Conservation (phyloP, 495 filamentous ascomycete species). For the Aspergillus carlsbadensis region DNA sequence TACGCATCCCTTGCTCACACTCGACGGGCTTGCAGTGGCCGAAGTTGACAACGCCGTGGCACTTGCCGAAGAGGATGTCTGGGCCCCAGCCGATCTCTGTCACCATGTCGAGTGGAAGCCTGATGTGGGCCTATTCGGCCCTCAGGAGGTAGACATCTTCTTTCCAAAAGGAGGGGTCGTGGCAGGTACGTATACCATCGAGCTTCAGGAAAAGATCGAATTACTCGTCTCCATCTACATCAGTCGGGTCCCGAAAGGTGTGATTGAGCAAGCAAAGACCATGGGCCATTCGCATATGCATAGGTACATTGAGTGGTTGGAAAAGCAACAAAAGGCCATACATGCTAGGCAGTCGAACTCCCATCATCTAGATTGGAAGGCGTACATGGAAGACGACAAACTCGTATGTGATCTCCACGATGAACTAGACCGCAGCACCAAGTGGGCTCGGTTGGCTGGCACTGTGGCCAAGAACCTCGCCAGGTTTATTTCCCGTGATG, state of each 20-base stretch:
- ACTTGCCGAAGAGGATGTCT: too few relatives aligned
- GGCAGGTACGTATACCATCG: too few relatives aligned
- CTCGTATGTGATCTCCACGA: neutral
- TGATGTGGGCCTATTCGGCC: neutral
- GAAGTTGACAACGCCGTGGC: too few relatives aligned
- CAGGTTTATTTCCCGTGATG: neutral
- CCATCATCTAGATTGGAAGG: too few relatives aligned
- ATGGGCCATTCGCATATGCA: neutral
- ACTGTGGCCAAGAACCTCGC: neutral
- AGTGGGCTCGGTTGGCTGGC: too few relatives aligned
- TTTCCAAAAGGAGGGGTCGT: neutral
- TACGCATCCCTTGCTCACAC: too few relatives aligned
- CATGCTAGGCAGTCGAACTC: neutral
- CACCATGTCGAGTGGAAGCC: neutral
- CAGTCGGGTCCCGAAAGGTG: neutral
- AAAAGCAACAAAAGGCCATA: neutral
- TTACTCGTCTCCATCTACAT: neutral
- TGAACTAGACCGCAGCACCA: too few relatives aligned
- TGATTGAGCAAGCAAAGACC: neutral
- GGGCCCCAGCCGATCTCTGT: neutral
- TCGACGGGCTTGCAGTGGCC: too few relatives aligned
- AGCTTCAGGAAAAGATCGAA: too few relatives aligned
- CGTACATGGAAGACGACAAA: neutral
- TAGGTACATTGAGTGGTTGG: neutral
- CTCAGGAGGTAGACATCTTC: neutral